Conservation (phyloP, 164 flowering plant genomes). For the Piper betle region DNA sequence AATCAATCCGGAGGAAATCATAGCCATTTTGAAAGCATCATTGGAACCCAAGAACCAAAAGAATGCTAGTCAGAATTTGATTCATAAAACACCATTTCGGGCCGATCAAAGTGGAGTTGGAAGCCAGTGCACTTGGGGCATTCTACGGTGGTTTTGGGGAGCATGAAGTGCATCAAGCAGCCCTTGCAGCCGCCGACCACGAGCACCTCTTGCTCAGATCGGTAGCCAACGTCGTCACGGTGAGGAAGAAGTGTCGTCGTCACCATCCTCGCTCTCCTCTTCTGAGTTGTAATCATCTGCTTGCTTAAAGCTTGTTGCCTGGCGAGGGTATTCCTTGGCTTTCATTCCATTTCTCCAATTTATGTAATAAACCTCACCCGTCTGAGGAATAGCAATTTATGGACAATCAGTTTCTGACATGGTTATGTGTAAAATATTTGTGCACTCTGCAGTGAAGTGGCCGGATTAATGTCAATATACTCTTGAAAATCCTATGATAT, state of each 20-base stretch:
- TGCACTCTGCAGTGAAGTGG: too few species aligned
- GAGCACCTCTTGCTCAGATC: slow-evolving; percentile 11
- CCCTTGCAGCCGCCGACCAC: slow-evolving; percentile 25
- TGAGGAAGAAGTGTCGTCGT: slow-evolving; percentile 22
- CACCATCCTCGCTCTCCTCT: slow-evolving; percentile 36
- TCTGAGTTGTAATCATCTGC: slow-evolving; percentile 25
- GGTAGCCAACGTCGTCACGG: slow-evolving; percentile 9
- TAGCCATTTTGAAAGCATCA: not conserved
- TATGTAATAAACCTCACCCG: slow-evolving; percentile 80
- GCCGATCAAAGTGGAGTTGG: slow-evolving; percentile 20
- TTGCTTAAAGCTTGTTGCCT: slow-evolving; percentile 6
- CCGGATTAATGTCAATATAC: too few species aligned
- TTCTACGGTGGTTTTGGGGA: slow-evolving; percentile 14
- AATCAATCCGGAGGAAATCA: not conserved
- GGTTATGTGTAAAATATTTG: not conserved
- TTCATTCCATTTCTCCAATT: slow-evolving; percentile 76
- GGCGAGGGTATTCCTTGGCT: slow-evolving; percentile 65
- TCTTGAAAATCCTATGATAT: not conserved
- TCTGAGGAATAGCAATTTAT: slow-evolving; percentile 24
- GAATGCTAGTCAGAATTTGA: not conserved
- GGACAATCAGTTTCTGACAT: not conserved
- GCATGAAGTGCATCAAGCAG: slow-evolving; percentile 27
- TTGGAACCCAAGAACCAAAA: not conserved
- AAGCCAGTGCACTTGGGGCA: slow-evolving; percentile 22
- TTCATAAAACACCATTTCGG: slow-evolving; percentile 9